Percentiles rank a stretch among this genome's conserved stretches.
Conservation (phyloP, 2,329 filamentous ascomycete species). For the Trichoderma semiorbis region DNA sequence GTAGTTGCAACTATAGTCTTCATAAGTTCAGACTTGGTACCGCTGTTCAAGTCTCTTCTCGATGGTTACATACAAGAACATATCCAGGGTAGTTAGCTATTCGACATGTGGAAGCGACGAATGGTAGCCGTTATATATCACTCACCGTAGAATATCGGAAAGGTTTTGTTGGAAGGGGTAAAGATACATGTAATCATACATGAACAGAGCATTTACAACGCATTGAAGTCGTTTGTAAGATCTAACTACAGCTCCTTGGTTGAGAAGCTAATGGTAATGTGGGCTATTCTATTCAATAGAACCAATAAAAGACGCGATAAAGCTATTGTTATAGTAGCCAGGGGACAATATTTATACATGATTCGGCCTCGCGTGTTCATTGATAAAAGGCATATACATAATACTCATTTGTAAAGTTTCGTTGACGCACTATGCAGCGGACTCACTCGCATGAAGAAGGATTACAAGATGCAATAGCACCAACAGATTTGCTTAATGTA, state of each 20-base stretch:
- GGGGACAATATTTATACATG: not conserved
- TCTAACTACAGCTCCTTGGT: not conserved
- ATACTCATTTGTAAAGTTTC: no score
- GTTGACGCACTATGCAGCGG: no score
- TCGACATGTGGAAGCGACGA: not conserved
- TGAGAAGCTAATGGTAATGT: not conserved
- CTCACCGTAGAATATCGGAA: not conserved
- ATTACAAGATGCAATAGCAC: no score
- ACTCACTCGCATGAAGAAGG: no score
- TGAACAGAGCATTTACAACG: not conserved
- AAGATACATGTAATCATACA: not conserved
- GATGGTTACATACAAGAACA: not conserved
- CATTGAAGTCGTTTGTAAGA: not conserved
- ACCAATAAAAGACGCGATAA: not conserved
- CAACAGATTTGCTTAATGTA: no score
- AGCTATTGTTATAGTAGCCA: not conserved
- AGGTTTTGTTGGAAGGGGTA: not conserved
- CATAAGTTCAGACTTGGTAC: not conserved
- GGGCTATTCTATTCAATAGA: not conserved
- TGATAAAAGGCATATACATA: not conserved
- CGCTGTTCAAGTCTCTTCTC: not conserved
- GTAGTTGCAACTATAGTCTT: no score
- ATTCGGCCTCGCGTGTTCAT: not conserved
- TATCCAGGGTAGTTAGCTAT: not conserved
- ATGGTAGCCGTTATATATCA: not conserved